These are phyloP conservation scores for Colletotrichum sp. DNA, from an alignment of 2,329 filamentous ascomycete genomes.

Conservation along the genomic window DNA sequence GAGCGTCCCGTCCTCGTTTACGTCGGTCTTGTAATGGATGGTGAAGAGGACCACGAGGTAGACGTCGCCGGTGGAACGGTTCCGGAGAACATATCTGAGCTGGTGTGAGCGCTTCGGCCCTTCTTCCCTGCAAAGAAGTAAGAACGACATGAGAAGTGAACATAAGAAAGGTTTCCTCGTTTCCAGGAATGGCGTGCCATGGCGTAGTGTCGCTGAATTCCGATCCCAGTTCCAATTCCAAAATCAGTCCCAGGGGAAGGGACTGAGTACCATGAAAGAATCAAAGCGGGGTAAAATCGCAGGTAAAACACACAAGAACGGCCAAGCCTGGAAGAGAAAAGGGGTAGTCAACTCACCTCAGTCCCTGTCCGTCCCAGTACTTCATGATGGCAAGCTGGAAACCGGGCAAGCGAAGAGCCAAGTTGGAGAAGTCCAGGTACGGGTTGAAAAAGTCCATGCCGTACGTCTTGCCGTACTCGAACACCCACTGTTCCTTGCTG, in stretches of 20 bases:
- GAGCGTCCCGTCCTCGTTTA: constrained; percentile 62
- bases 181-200: neutral
- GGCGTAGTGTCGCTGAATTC: neutral
- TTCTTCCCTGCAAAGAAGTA: constrained; percentile 26
- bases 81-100: constrained; percentile 91
- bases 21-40: constrained; percentile 71
- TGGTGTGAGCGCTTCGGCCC: constrained; percentile 72
- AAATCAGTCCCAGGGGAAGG: neutral
- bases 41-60: constrained; percentile 86
- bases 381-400: constrained; percentile 76
- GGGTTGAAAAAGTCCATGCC: constrained; percentile 82
- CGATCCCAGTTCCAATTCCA: neutral
- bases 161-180: neutral
- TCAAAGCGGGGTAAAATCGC: neutral
- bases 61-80: constrained; percentile 73
- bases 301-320: neutral
- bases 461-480: constrained; percentile 58
- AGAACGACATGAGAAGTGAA: constrained; percentile 24
- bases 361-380: constrained; percentile 80
- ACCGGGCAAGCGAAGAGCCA: constrained; percentile 73
- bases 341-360: constrained; percentile 61
- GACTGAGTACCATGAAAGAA: neutral
- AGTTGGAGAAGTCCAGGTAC: constrained; percentile 83
- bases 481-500: constrained; percentile 58
- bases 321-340: constrained; percentile 8